Evolutionary conservation across 345 rosid genomes (phyloP), one percentile per base, ranked within the genome.

Genomic region (Kernera saxatilis): DNA sequence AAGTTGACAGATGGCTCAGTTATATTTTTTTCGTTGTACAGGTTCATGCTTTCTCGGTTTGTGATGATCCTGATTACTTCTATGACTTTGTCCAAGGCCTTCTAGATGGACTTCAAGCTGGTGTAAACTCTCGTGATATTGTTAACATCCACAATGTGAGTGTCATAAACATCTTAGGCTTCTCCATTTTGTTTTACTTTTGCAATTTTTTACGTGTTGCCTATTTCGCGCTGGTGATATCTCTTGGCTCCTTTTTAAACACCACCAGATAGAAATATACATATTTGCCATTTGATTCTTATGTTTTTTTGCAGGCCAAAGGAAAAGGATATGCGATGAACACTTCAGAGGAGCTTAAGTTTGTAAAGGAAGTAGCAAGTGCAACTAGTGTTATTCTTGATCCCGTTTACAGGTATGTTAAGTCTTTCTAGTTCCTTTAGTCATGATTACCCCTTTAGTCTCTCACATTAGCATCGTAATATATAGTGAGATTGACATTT

Each of bases 41-140:
- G 98, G 96, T 93, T 69, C 97, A 91, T 89, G 97, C 97, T 29
- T 93, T 87, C 69, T 82, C 86, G 54, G 97, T 93, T 39, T 93
- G 96, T 61, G 96, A 93, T 71, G 89, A 89, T 72, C 98, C 96
- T 62, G 90, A 86, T 82, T 91, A 91, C 87, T 89, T 91, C 80
- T 82, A 89, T 30, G 70, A 85, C 85, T 93, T 73, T 75, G 93
- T 84, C 68, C 97, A 93, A 93, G 87, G 74, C 72, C 90, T 91
- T 59, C 69, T 83, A 13, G 91, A 93, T 78, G 98, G 94, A 66
- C 86, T 93, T 72, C 68, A 78, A 21, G 94, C 96, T 58, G 94
- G 90, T 53, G 88, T 91, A 45, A 44, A 71, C 71, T 74, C 98
- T 7, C 88, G 60, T 58, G 88, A 93, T 57, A 89, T 86, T 21